Conservation (phyloP, 2,329 filamentous ascomycete genomes). For the Colletotrichum sp. region DNA sequence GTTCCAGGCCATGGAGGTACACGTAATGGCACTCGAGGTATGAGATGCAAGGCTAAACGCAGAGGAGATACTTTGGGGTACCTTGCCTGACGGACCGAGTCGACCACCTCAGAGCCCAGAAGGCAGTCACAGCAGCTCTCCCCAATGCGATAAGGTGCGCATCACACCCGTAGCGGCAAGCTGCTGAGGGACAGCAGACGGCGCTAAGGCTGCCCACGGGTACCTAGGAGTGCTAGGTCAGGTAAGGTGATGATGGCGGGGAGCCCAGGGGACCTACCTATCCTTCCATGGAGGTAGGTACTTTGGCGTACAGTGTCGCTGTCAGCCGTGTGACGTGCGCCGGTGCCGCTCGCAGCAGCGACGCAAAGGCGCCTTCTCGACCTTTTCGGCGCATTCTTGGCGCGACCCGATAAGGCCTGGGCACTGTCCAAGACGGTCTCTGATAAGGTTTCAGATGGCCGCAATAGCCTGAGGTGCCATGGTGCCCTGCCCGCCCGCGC, state of each 20-base stretch:
- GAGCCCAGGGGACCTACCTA: background rate
- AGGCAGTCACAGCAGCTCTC: background rate
- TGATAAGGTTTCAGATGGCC: conserved; percentile 7
- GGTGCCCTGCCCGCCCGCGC: background rate
- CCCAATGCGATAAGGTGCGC: background rate
- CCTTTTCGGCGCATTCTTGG: background rate
- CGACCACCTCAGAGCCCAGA: background rate
- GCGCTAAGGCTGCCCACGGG: background rate
- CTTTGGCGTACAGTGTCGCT: background rate
- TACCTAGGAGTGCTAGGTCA: background rate
- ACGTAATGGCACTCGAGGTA: background rate
- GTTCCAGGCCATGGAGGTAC: background rate
- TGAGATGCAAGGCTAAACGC: background rate
- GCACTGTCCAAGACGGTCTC: background rate
- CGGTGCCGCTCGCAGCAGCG: background rate
- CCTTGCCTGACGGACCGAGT: background rate
- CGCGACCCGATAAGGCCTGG: background rate
- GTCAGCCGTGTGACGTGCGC: background rate
- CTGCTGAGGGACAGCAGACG: background rate
- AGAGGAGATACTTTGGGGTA: background rate
- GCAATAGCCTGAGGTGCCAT: background rate
- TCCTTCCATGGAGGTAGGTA: background rate
- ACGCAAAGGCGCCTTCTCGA: background rate
- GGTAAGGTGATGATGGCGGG: background rate
- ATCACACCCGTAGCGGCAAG: background rate